phyloP scores from a whole-genome alignment of 1,284 basidiomycete species.

The Boletus semigastroideus region DNA sequence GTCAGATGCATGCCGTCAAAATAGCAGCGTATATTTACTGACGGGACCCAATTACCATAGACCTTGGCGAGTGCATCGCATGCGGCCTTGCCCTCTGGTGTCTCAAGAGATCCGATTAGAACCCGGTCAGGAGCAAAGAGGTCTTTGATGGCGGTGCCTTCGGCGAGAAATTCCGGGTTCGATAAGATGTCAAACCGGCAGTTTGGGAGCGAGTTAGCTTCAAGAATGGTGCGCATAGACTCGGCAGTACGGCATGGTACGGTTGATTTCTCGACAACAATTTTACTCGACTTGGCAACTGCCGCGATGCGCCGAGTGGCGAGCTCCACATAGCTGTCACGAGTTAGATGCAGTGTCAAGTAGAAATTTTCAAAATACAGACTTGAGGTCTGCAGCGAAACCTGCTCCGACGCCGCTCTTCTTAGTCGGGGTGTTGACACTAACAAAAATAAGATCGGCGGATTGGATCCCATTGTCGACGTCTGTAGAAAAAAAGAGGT shows the following conservation, averaged over 20 bases:
- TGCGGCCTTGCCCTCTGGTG: slow-evolving; percentile 80
- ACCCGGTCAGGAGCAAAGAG: slow-evolving; percentile 92
- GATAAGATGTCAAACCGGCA: slow-evolving; percentile 97
- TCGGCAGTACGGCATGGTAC: slow-evolving; percentile 98
- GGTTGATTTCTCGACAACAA: slow-evolving; percentile 99
- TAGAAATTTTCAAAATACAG: slow-evolving; percentile 30
- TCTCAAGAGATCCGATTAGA: slow-evolving; percentile 93
- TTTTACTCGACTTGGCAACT: slow-evolving; percentile 90
- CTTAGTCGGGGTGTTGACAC: slow-evolving; percentile 98
- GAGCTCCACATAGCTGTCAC: slow-evolving; percentile 85
- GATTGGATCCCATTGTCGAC: slow-evolving; percentile 92
- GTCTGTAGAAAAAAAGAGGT: slow-evolving; percentile 97
- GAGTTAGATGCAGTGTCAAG: slow-evolving; percentile 3
- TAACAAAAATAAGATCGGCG: slow-evolving; percentile 89
- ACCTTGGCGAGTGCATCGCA: slow-evolving; percentile 76
- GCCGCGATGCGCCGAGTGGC: slow-evolving; percentile 95
- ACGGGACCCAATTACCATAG: slow-evolving; percentile 97
- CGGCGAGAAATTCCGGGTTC: slow-evolving; percentile 98
- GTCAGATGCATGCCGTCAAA: slow-evolving; percentile 4
- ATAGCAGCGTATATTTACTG: slow-evolving; percentile 34
- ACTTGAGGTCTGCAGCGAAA: slow-evolving; percentile 98
- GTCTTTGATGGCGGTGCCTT: slow-evolving; percentile 94
- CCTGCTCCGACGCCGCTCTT: slow-evolving; percentile 97
- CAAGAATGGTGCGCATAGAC: slow-evolving; percentile 98
- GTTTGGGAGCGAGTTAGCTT: slow-evolving; percentile 92